Evolutionary conservation across 2,329 filamentous ascomycete species (phyloP), one percentile per base, ranked within the genome.

Genomic region (Microsporum ferrugineum): DNA sequence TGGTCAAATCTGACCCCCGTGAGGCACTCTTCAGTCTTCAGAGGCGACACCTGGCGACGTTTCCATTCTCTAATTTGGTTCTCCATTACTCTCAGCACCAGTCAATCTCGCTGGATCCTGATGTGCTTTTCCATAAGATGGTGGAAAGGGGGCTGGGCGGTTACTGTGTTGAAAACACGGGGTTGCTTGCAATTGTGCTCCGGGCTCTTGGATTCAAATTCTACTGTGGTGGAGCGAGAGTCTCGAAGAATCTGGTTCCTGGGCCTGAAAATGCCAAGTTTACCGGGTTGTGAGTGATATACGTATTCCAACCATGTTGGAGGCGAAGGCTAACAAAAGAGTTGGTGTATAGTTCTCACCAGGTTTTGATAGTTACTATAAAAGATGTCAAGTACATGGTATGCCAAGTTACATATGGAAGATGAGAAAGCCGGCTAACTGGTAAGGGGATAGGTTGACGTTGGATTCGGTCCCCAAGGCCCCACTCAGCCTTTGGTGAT

Each of bases 381-480:
- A 68, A 76, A 27, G 72, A 76, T 4, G 75, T 74, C 43, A 76
- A 77, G 33, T 77, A 75, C 59, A 70, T 74, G 68, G 73, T 75
- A 61, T 58, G 67, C 63, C 38, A 57, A 5, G 63, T 66, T 38
- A 7, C 47, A 14, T 2, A n/a, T 14, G 7, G 2, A 45, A 31
- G 14, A 23, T 55, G 6, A 38, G 10, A 51, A 31, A 3, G 27
- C 12, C 23, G 5, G 10, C n/a, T 27, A 34, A 47, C 6, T 8
- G 43, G 17, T 29, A 14, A 17, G 39, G 10, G 10, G 5, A 47
- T 56, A 80, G 67, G 70, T 83, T 7, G 86, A 88, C 68, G 82
- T 85, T 8, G 83, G 80, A 3, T 88, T 88, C 67, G 86, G 86
- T 55, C 82, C 81, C 23, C 82, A 85, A 66, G 81, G 82, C 5